Evolutionary conservation across 2,329 filamentous ascomycete species (phyloP).

Genomic region (Exophiala viscosa): DNA sequence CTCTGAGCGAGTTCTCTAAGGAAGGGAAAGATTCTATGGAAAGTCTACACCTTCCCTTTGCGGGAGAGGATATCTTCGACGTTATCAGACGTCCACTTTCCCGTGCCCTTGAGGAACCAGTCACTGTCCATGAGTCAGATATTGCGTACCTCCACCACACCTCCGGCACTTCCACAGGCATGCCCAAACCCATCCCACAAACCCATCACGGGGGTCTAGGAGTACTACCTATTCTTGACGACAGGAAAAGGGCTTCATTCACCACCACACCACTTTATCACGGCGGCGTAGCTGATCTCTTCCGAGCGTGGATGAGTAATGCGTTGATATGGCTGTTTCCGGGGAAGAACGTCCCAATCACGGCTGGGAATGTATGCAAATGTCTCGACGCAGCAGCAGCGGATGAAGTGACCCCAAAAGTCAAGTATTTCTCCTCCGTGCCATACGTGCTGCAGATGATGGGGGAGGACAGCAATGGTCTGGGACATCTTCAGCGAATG

Average conservation of each 20-base stretch:
- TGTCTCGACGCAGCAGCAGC: constrained; percentile 40
- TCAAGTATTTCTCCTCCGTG: constrained; percentile 61
- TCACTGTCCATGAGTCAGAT: constrained; percentile 33
- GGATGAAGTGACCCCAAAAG: constrained; percentile 27
- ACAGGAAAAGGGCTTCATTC: constrained; percentile 50
- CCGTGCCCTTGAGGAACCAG: neutral
- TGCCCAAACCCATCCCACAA: constrained; percentile 62
- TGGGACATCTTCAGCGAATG: constrained; percentile 50
- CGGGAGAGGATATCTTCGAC: constrained; percentile 5
- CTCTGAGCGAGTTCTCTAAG: neutral
- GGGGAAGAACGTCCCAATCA: constrained; percentile 54
- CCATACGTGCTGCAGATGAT: constrained; percentile 58
- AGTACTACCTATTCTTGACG: constrained; percentile 50
- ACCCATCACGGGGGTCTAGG: constrained; percentile 54
- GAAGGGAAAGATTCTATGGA: neutral
- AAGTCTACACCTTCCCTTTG: constrained; percentile 4
- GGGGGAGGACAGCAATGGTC: constrained; percentile 40
- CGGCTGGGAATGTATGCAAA: constrained; percentile 49
- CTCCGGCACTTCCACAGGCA: constrained; percentile 61
- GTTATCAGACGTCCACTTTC: neutral
- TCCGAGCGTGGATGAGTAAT: constrained; percentile 59
- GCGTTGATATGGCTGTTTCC: constrained; percentile 63
- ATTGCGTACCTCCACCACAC: constrained; percentile 61
- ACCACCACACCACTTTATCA: constrained; percentile 65
- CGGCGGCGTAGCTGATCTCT: constrained; percentile 60